Conservation (phyloP, 2,329 filamentous ascomycete genomes). For the Epichloe gansuensis region DNA sequence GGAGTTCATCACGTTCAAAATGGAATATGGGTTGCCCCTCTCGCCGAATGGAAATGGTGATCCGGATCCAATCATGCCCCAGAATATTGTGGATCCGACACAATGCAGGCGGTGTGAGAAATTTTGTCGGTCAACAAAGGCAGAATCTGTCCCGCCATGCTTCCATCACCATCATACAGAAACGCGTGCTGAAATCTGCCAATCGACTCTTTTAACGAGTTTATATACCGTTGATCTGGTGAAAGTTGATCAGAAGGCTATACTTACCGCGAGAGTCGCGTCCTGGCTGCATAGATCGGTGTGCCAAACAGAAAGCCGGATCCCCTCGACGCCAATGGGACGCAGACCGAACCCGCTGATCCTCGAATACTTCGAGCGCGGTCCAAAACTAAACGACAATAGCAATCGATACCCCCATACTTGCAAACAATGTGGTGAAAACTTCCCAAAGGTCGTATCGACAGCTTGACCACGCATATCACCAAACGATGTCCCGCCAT, state of each 20-base stretch:
- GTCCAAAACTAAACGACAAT: constrained; percentile 74
- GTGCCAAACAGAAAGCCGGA: constrained; percentile 8
- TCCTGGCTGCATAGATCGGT: constrained; percentile 16
- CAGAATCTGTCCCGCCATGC: constrained; percentile 19
- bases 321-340: constrained; percentile 46
- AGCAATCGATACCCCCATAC: constrained; percentile 89
- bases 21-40: no score
- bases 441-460: constrained; percentile 81
- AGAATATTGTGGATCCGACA: constrained; percentile 1
- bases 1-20: no score
- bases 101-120: constrained; percentile 20
- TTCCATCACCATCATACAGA: constrained; percentile 5
- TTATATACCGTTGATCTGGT: not conserved
- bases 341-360: constrained; percentile 76
- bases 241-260: not conserved
- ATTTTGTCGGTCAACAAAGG: constrained; percentile 23
- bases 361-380: constrained; percentile 77
- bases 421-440: constrained; percentile 77
- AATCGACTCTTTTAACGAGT: not conserved
- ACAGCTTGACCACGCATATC: constrained; percentile 69
- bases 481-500: constrained; percentile 80
- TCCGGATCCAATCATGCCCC: not conserved
- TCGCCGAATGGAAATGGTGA: not conserved
- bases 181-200: not conserved
- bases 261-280: constrained; percentile 8